Evolutionary conservation across 257 asterid species (phyloP), one percentile per base, ranked within the genome.

Genomic region (Parsonsia alboflavescens): DNA sequence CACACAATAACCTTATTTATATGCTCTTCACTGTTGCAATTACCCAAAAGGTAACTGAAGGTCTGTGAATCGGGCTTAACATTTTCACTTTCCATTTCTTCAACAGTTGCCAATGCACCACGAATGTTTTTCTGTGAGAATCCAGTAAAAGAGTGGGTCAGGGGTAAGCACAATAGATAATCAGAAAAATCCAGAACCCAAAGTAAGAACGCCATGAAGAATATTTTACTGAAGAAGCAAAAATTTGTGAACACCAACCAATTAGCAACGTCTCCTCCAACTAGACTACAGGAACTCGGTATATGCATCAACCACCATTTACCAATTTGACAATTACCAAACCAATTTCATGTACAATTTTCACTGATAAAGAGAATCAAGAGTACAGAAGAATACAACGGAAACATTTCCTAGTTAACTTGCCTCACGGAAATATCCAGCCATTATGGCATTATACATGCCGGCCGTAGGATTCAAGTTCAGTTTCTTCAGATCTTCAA

Each of bases 381-480:
- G 11, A 21, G 22, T 54, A 54, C 28, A 65, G 8, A 39, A 65
- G 70, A 65, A 39, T 8, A 10, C 12, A 21, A 50, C 16, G 26
- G 45, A 46, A 3, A n/a, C 7, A 0, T 70, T 28, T 70, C 15
- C 15, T 13, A 24, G 42, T 22, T 59, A 28, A 30, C 79, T 71
- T 54, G 72, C 98, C 98, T 90, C 96, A 22, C 94, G 96, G 71
- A 93, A 85, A 88, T 84, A 89, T 74, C 98, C 97, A 46, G 88
- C 85, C 87, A 90, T 84, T 83, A 95, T 79, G 73, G 80, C 69
- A 66, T 95, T 95, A 86, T 82, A 95, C 84, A 95, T 86, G 84
- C 71, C 39, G 42, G 84, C 24, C 52, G 96, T 86, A 73, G 98
- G 96, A 73, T 7, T 73, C 81, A 90, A 33, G 58, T 79, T 77